These are phyloP conservation scores for Aspergillus haitiensis DNA, from an alignment of 495 filamentous ascomycete genomes.

Conservation along the genomic window DNA sequence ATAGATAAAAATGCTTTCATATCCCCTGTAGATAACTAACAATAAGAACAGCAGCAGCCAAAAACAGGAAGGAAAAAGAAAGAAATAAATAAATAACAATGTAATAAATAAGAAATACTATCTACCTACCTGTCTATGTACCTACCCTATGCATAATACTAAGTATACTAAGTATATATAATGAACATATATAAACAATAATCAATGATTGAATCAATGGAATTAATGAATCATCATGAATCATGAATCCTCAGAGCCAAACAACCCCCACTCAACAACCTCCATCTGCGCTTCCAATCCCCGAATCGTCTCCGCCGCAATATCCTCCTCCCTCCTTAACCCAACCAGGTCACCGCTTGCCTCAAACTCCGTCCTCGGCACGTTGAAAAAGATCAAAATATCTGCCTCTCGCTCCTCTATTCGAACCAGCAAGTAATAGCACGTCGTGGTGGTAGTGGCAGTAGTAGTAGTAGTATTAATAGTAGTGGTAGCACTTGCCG, in stretches of 20 bases:
- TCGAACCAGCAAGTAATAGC: slow-evolving; percentile 60
- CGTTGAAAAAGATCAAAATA: slow-evolving; percentile 85
- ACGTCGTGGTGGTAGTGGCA: slow-evolving; percentile 28
- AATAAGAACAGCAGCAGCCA: background rate
- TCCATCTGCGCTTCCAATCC: slow-evolving; percentile 69
- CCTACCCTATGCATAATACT: background rate
- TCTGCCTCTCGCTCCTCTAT: slow-evolving; percentile 76
- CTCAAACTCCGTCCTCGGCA: slow-evolving; percentile 74
- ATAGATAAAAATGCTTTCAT: too few relatives aligned
- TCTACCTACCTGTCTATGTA: background rate
- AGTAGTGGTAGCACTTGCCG: too few relatives aligned
- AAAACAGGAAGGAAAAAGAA: background rate
- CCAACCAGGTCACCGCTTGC: slow-evolving; percentile 36
- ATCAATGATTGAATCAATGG: background rate
- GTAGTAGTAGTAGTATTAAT: too few relatives aligned
- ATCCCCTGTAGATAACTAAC: too few relatives aligned
- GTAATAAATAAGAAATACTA: background rate
- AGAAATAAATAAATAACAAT: background rate
- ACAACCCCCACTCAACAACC: slow-evolving; percentile 81
- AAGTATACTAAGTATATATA: background rate
- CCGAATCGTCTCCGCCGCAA: slow-evolving; percentile 61
- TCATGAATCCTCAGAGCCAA: slow-evolving; percentile 45
- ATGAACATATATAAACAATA: background rate
- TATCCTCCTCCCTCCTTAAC: slow-evolving; percentile 57
- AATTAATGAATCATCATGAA: too few relatives aligned